Percentiles rank a stretch among this genome's conserved stretches.
These are phyloP conservation scores for Citrus sp. DNA, from an alignment of 345 rosid genomes.

Conservation along the genomic window DNA sequence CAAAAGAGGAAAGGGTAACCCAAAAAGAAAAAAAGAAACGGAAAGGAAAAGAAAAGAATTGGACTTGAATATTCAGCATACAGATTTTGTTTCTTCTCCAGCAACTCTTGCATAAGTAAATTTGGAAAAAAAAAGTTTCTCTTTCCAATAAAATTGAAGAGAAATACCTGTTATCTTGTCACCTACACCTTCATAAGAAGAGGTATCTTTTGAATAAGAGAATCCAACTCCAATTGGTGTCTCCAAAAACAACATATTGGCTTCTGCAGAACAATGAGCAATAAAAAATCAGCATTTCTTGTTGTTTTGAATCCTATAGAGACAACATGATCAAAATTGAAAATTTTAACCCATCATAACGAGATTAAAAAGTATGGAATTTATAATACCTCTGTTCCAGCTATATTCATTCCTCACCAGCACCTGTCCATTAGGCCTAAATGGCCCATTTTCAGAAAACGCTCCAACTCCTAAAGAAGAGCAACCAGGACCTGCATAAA, in stretches of 20 bases:
- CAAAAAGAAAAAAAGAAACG: background rate
- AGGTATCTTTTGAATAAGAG: conserved; percentile 72
- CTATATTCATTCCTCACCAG: conserved; percentile 77
- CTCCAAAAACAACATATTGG: conserved; percentile 90
- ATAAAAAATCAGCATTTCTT: conserved; percentile 12
- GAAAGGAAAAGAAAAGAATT: background rate
- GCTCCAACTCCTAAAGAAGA: conserved; percentile 98
- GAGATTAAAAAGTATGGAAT: background rate
- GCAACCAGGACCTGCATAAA: conserved; percentile 81
- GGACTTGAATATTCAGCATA: conserved; percentile 29
- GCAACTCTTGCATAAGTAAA: background rate
- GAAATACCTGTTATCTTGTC: conserved; percentile 78
- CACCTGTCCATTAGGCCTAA: conserved; percentile 78
- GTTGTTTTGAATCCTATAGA: background rate
- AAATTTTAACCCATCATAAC: background rate
- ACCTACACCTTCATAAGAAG: conserved; percentile 59
- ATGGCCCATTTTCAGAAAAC: conserved; percentile 94
- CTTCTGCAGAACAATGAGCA: conserved; percentile 50
- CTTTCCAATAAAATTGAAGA: conserved; percentile 7
- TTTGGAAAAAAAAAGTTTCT: background rate
- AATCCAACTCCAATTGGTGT: conserved; percentile 96
- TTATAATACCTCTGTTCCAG: conserved; percentile 76
- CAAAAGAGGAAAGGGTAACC: background rate
- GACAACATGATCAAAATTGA: background rate
- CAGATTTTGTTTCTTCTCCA: conserved; percentile 22